Base-by-base conservation (phyloP, 2,329 filamentous ascomycete genomes). In the Talaromyces sp. region DNA sequence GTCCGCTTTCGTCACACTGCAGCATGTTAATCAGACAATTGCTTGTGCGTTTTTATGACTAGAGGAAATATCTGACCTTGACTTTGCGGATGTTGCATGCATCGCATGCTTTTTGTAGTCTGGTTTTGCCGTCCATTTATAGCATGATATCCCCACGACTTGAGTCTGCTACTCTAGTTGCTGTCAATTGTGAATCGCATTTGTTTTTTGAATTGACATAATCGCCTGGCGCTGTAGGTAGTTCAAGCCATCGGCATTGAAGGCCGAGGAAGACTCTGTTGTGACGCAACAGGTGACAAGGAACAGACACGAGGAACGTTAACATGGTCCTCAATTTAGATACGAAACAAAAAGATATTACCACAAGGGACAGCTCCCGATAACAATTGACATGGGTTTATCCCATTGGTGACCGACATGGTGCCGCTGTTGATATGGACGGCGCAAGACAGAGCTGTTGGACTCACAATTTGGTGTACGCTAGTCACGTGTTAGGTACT, bases 1-100 rank as follows among this genome's bases (percentile, higher is more conserved):
- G 83, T n/a, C 84, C 84, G 40, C 78, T 78, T 65, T 86, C 83
- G 67, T 87, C 85, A 72, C 85, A 88, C 81, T 86, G 61, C 53
- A 53, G 15, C 2, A 39, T 52, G 7, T 17, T 15, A 7, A 17
- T 52, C 11, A 31, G 46, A 22, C 11, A 39, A 17, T 22, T 5
- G 13, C 5, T 52, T 25, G 35, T 33, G 3, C 10, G 10, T 35
- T 31, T 45, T 22, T 19, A 54, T 40, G 36, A 9, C 48, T 31
- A 31, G 10, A 61, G 19, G 28, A n/a, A 63, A 22, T 10, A n/a
- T 53, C 66, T 57, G 66, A 80, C 78, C 73, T 81, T 81, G 56
- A 81, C 79, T 66, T 81, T 81, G 35, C 79, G 73, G 56, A 79
- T 77, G 66, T 77, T 80, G 61, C 79, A 81, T 60, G 77, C 78